Evolutionary conservation across 768 basidiomycete species (phyloP).

Genomic region (Termitomyces sp.): DNA sequence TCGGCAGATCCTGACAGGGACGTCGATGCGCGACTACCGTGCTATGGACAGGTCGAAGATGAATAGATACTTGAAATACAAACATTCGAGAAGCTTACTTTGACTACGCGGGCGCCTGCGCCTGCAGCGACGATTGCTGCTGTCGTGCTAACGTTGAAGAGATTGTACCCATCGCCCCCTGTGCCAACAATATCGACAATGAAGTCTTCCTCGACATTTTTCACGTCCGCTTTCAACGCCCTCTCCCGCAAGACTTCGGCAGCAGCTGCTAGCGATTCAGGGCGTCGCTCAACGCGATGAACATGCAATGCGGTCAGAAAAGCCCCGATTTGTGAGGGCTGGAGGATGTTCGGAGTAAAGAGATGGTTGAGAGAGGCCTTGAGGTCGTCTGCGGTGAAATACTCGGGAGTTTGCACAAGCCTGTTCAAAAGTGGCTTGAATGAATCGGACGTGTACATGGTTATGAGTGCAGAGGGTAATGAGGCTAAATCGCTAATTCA

Average conservation of each 20-base stretch:
- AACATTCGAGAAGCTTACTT: slow-evolving; percentile 45
- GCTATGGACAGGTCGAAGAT: slow-evolving; percentile 45
- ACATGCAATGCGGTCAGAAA: slow-evolving; percentile 87
- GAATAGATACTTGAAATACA: neutral
- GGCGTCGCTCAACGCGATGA: slow-evolving; percentile 70
- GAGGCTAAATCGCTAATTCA: neutral
- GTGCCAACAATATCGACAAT: slow-evolving; percentile 83
- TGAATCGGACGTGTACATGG: slow-evolving; percentile 33
- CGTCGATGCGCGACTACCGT: slow-evolving; percentile 88
- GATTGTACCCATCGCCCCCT: slow-evolving; percentile 93
- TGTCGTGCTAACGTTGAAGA: slow-evolving; percentile 96
- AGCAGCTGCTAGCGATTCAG: slow-evolving; percentile 77
- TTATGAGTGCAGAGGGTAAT: slow-evolving; percentile 10
- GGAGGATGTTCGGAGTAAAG: slow-evolving; percentile 61
- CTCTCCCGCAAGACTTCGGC: slow-evolving; percentile 72
- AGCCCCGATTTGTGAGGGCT: slow-evolving; percentile 79
- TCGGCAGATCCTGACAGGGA: slow-evolving; percentile 95
- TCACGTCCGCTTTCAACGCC: slow-evolving; percentile 60
- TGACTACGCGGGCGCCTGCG: slow-evolving; percentile 89
- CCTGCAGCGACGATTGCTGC: slow-evolving; percentile 94
- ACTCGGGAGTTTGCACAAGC: slow-evolving; percentile 77
- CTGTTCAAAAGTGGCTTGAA: slow-evolving; percentile 81
- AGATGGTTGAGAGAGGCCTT: slow-evolving; percentile 71
- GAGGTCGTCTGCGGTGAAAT: slow-evolving; percentile 78
- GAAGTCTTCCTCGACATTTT: slow-evolving; percentile 64